Evolutionary conservation across 176 grass and related monocot genomes (phyloP).

Genomic region (Carex kokanica): DNA sequence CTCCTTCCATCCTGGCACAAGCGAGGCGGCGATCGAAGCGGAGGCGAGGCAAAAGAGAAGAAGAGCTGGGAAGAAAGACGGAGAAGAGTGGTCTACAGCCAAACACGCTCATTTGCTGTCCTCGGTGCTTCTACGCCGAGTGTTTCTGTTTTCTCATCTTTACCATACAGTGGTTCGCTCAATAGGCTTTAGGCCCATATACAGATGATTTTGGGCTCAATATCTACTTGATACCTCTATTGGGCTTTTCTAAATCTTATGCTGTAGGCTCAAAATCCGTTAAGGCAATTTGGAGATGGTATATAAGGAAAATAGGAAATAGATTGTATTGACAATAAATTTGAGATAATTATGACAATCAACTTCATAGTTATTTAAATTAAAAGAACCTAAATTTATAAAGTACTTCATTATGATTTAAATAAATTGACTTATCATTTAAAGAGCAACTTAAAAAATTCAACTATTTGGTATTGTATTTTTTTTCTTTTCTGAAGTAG

Average conservation of each 20-base stretch:
- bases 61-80: background rate
- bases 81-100: conserved; percentile 11
- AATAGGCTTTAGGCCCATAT: background rate
- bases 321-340: no score
- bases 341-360: no score
- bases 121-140: background rate
- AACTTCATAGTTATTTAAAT: no score
- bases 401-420: no score
- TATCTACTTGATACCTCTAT: background rate
- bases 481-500: background rate
- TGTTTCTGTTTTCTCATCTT: conserved; percentile 5
- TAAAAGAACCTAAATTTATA: no score
- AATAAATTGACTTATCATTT: no score
- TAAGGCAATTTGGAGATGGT: no score
- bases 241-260: background rate
- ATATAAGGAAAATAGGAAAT: no score
- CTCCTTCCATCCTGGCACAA: conserved; percentile 25
- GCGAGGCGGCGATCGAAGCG: background rate
- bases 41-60: conserved; percentile 23
- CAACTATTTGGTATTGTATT: background rate
- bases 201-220: conserved; percentile 6
- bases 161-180: background rate
- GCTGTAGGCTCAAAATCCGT: background rate
- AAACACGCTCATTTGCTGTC: background rate
- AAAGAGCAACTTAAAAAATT: no score